A percentile compares a stretch with the other conserved stretches of the same genome.
Conservation (phyloP, 306 rosid genomes). For the Gastrolobium bilobum region DNA sequence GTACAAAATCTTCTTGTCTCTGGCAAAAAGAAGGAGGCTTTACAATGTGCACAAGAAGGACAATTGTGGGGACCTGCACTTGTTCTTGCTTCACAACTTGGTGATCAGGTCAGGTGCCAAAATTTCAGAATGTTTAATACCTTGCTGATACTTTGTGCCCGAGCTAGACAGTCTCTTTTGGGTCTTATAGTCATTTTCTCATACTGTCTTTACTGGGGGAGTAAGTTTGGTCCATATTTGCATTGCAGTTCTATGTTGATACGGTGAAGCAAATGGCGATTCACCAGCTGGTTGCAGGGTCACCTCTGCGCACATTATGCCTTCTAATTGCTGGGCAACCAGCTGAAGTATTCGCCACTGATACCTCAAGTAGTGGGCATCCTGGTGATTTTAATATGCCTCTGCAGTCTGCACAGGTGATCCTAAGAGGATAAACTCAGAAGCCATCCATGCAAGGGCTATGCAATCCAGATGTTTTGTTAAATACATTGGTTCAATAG, state of each 20-base stretch:
- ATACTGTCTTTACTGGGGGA: constrained; percentile 32
- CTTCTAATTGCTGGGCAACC: constrained; percentile 96
- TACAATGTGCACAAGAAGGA: constrained; percentile 92
- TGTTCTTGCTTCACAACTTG: constrained; percentile 96
- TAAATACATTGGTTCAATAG: constrained; percentile 15
- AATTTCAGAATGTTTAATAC: constrained; percentile 19
- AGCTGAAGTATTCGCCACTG: constrained; percentile 80
- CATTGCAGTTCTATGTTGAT: constrained; percentile 88
- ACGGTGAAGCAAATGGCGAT: constrained; percentile 96
- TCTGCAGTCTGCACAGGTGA: constrained; percentile 81
- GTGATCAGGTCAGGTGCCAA: constrained; percentile 80
- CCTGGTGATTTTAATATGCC: constrained; percentile 52
- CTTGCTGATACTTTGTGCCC: constrained; percentile 34
- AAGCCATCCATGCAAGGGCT: constrained; percentile 34
- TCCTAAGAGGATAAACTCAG: constrained; percentile 37
- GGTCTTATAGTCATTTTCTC: background rate
- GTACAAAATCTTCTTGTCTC: constrained; percentile 87
- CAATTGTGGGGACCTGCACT: constrained; percentile 99
- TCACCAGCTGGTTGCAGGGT: constrained; percentile 79
- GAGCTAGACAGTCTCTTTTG: constrained; percentile 35
- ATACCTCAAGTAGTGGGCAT: constrained; percentile 48
- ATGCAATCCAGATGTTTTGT: constrained; percentile 31
- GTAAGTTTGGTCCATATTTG: constrained; percentile 41
- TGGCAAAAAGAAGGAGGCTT: constrained; percentile 93
- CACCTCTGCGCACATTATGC: constrained; percentile 95